phyloP scores from a whole-genome alignment of 2,329 filamentous ascomycete genomes.

The Triangularia setosa region DNA sequence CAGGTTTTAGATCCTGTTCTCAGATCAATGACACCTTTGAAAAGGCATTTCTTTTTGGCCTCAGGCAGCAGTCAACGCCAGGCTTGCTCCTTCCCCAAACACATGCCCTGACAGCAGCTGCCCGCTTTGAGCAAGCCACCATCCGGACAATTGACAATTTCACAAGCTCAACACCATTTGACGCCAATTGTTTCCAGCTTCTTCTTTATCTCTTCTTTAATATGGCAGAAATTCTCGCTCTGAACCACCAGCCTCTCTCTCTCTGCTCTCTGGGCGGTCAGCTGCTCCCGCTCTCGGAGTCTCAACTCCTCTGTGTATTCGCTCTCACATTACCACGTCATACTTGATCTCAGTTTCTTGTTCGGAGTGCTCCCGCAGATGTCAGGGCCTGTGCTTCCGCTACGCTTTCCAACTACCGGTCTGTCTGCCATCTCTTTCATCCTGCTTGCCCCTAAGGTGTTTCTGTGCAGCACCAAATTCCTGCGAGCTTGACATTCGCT shows the following conservation, averaged over 20 bases:
- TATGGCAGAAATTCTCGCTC: not conserved
- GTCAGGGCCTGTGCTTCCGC: not conserved
- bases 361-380: not conserved
- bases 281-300: conserved; percentile 1
- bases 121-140: not conserved
- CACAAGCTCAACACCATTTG: not conserved
- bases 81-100: not conserved
- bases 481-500: not conserved
- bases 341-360: not conserved
- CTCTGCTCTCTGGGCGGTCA: not conserved
- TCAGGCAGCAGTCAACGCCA: not conserved
- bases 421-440: not conserved
- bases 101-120: not conserved
- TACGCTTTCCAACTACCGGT: not conserved
- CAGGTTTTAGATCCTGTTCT: not conserved
- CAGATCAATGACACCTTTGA: not conserved
- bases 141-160: not conserved
- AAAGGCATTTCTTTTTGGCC: not conserved
- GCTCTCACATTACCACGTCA: not conserved
- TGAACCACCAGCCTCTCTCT: not conserved
- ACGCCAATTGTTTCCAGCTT: not conserved
- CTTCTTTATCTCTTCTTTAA: not conserved
- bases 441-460: not conserved
- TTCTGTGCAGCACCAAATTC: not conserved
- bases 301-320: not conserved